Base-by-base conservation (phyloP, 805 yeast genomes). In the Ogataea polymorpha region DNA sequence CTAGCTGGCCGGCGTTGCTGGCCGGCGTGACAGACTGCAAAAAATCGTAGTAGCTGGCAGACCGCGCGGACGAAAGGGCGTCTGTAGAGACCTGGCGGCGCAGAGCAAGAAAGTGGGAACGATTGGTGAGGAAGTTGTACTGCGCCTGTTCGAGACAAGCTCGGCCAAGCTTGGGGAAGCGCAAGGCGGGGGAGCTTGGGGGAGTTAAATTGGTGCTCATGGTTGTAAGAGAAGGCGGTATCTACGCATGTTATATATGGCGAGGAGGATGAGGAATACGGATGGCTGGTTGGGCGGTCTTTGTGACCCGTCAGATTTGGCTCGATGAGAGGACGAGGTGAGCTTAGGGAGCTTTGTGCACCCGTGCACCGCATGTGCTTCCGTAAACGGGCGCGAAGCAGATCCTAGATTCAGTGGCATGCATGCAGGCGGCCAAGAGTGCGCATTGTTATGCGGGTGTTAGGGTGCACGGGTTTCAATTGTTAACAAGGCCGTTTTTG, bases 1-100 rank as follows among this genome's bases (percentile, higher is more conserved):
- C 30, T 10, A 46, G 37, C 38, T 53, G 57, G 11, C 6, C 14
- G 2, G 16, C n/a, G 38, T 53, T 48, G 17, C 34, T 20, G 9
- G 42, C 37, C 1, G 39, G 23, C 10, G 55, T 49, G n/a, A 44
- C 21, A 5, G 45, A 37, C 21, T 32, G 33, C 20, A 51, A 23
- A 12, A 41, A 42, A 23, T 42, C 44, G 23, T 32, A 40, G 30
- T 46, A 46, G 23, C 38, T 46, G n/a, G 39, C 18, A 21, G 37
- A 36, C 16, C 49, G 18, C 11, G 40, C 28, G 13, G 41, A 14
- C 8, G 42, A 44, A 7, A 45, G 12, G 15, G 15, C 25, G n/a
- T 42, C 44, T 27, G 30, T 27, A 3, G 40, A 39, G 4, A 37
- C 20, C 13, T 33, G 39, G 23, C 39, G 35, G 24, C 41, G 35